Conservation (phyloP, 1,139 yeast genomes). For the Candida dubliniensis region DNA sequence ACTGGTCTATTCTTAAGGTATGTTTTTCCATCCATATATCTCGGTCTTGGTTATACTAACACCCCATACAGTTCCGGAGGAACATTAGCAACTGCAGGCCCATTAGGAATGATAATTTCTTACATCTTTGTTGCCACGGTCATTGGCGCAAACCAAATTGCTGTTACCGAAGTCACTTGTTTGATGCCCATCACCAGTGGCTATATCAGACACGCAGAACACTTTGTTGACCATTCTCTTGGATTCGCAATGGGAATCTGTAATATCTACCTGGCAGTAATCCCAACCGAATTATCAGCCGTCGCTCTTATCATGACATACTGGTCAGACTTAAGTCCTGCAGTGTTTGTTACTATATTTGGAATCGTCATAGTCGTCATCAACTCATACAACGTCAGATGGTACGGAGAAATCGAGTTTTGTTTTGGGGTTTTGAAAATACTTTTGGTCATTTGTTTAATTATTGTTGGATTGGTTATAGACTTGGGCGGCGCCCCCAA, state of each 20-base stretch:
- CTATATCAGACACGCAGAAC: slow-evolving; percentile 27
- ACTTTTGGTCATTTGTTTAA: slow-evolving; percentile 25
- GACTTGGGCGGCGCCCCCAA: slow-evolving; percentile 33
- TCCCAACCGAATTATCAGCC: slow-evolving; percentile 27
- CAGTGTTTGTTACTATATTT: slow-evolving; percentile 28
- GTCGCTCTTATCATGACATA: slow-evolving; percentile 25
- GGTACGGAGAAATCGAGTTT: slow-evolving; percentile 36
- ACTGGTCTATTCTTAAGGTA: slow-evolving; percentile 18
- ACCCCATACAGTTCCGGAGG: slow-evolving; percentile 15
- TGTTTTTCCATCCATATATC: neutral
- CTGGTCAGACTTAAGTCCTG: slow-evolving; percentile 24
- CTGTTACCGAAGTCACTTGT: slow-evolving; percentile 27
- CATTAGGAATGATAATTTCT: slow-evolving; percentile 20
- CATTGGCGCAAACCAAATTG: slow-evolving; percentile 22
- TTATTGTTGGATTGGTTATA: slow-evolving; percentile 25
- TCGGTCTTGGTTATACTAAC: neutral
- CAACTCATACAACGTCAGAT: slow-evolving; percentile 25
- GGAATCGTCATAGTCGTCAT: slow-evolving; percentile 22
- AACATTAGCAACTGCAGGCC: slow-evolving; percentile 18
- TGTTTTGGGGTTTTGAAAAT: slow-evolving; percentile 30
- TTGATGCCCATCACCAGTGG: slow-evolving; percentile 31
- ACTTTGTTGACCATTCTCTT: slow-evolving; percentile 25
- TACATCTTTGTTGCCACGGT: slow-evolving; percentile 21
- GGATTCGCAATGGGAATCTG: slow-evolving; percentile 28
- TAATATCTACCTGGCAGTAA: slow-evolving; percentile 16